Evolutionary conservation across 441 rosid species (phyloP), one percentile per base, ranked within the genome.

Genomic region (Gossypium laxum): DNA sequence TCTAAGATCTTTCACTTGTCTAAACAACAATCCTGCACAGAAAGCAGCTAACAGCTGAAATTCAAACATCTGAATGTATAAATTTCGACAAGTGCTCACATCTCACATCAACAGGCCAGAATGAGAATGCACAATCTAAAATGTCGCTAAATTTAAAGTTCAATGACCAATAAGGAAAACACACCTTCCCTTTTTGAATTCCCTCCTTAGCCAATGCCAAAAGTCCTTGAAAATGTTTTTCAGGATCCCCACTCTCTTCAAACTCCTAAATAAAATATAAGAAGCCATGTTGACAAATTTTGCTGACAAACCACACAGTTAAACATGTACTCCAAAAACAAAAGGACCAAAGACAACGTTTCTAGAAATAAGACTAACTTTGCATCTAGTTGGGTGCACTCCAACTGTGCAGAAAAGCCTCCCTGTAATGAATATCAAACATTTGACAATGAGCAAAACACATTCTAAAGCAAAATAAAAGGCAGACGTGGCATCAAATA

Each of bases 311-410:
- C 30, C 8, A 15, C 47, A 57, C 0, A 70, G 52, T 50, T 70
- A 4, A 15, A 59, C 34, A 72, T 11, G 54, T 72, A 72, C 6
- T 50, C 52, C 63, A 71, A 47, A 45, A 26, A 70, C 64, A 2
- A 64, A 71, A 70, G 26, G 60, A 41, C 38, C 28, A 69, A 21
- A 57, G 43, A 69, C 11, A 50, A 55, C 61, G 47, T 38, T 30
- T 38, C 57, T 26, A 50, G 67, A 61, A 76, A 69, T 0, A 41
- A 51, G 41, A 34, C 66, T 54, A 4, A 89, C 98, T 86, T 80
- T 89, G 86, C 98, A 91, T 79, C 97, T 87, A 15, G 97, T 93
- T 4, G 96, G 98, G 81, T 93, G 98, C 66, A 91, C 97, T 0
- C 98, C 98, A 41, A 93, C 96, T 0, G 98, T 91, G 64, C 97